Evolutionary conservation across 495 filamentous ascomycete species (phyloP).

Genomic region (Podospora tetraspora): DNA sequence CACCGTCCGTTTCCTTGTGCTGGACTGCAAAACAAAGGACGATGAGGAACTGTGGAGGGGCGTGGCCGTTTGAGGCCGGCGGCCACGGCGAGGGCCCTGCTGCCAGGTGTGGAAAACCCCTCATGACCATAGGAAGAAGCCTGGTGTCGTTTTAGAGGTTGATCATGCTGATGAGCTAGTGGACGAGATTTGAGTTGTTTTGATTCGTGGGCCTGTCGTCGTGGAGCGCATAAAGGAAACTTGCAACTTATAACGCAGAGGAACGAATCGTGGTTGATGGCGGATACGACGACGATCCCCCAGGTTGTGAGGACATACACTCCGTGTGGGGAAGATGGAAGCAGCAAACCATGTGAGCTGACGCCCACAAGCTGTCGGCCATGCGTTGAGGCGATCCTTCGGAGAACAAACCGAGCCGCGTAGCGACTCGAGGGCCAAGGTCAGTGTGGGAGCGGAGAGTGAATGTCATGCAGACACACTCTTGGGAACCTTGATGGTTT

Average conservation of each 20-base stretch:
- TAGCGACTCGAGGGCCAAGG: background rate
- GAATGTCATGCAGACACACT: background rate
- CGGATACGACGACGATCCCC: constrained; percentile 16
- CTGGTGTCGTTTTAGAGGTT: background rate
- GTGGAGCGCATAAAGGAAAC: constrained; percentile 22
- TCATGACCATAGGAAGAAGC: background rate
- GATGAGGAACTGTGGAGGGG: background rate
- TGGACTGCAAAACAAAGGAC: background rate
- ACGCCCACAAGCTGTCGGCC: background rate
- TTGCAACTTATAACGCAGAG: constrained; percentile 23
- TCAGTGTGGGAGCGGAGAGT: background rate
- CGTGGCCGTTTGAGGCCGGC: background rate
- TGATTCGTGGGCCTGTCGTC: constrained; percentile 15
- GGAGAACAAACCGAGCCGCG: background rate
- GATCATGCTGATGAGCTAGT: background rate
- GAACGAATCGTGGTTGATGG: constrained; percentile 8
- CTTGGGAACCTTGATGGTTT: background rate
- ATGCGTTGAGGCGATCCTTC: background rate
- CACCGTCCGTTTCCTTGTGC: background rate
- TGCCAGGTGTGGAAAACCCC: background rate
- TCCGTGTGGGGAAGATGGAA: background rate
- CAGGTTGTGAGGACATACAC: constrained; percentile 7
- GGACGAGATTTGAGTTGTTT: background rate
- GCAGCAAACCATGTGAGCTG: background rate
- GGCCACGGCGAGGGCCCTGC: background rate